Conservation (phyloP, 768 basidiomycete species). For the Tremella yokohamensis region DNA sequence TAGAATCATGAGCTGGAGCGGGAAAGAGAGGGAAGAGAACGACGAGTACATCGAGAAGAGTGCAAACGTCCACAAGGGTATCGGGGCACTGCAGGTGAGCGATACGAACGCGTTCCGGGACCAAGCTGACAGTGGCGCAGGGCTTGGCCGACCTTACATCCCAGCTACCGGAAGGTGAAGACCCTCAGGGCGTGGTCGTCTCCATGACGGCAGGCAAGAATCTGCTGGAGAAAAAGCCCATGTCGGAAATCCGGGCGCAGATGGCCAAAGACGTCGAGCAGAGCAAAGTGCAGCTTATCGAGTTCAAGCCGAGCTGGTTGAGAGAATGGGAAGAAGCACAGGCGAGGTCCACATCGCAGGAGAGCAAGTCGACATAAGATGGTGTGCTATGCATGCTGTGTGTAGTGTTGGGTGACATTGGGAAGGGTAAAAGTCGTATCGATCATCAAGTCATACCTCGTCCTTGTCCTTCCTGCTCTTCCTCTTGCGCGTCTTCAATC, state of each 20-base stretch:
- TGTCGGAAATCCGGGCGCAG: conserved; percentile 27
- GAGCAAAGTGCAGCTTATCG: conserved; percentile 32
- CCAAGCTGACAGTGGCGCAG: background rate
- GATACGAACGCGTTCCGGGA: background rate
- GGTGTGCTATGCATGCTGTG: too few species aligned
- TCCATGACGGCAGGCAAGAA: conserved; percentile 12
- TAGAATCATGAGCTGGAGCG: conserved; percentile 38
- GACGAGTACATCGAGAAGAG: conserved; percentile 25
- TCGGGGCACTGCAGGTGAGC: conserved; percentile 33
- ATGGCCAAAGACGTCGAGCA: conserved; percentile 28
- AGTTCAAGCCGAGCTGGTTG: conserved; percentile 36
- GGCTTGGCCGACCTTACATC: conserved; percentile 21
- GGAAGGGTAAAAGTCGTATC: too few species aligned
- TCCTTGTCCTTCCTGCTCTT: background rate
- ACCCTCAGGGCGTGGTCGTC: conserved; percentile 24
- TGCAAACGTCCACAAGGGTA: conserved; percentile 23
- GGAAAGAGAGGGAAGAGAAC: conserved; percentile 35
- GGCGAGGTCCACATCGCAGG: too few species aligned
- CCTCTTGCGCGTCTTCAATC: conserved; percentile 21
- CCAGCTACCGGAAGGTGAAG: conserved; percentile 20
- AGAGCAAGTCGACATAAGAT: too few species aligned
- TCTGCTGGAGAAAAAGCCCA: conserved; percentile 22
- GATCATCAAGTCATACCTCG: conserved; percentile 7
- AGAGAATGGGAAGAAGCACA: conserved; percentile 14
- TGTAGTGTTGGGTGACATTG: too few species aligned